Evolutionary conservation across 208 protist genomes (phyloP).

Genomic region (Trypanosoma lewisi): DNA sequence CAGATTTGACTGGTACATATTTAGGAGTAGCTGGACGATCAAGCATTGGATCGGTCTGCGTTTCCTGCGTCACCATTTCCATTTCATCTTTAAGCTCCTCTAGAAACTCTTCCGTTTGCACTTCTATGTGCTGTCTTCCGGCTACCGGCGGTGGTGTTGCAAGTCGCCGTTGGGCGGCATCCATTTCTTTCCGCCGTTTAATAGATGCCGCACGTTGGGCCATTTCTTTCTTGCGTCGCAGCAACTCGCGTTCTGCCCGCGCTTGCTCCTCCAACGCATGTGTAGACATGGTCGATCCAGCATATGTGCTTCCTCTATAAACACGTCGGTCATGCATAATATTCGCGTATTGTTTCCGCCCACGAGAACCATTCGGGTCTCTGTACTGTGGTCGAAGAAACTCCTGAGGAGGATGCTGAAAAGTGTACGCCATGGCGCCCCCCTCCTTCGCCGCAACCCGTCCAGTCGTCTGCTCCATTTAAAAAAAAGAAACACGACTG

Average conservation of each 20-base stretch:
- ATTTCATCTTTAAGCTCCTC: conserved; percentile 94
- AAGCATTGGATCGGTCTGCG: conserved; percentile 95
- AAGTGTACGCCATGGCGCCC: conserved; percentile 82
- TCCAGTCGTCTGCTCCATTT: conserved; percentile 42
- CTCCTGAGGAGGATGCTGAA: conserved; percentile 84
- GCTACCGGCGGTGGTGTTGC: conserved; percentile 87
- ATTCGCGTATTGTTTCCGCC: conserved; percentile 80
- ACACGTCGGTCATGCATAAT: conserved; percentile 96
- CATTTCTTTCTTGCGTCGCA: conserved; percentile 62
- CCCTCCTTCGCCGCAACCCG: conserved; percentile 21
- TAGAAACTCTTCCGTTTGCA: conserved; percentile 97
- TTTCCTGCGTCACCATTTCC: conserved; percentile 80
- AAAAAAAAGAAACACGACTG: background rate
- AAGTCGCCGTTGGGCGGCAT: conserved; percentile 50
- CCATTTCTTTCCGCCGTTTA: conserved; percentile 65
- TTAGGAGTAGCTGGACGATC: conserved; percentile 93
- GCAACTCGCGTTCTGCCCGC: conserved; percentile 55
- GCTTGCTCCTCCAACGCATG: conserved; percentile 67
- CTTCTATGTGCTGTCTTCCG: conserved; percentile 88
- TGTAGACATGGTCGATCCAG: conserved; percentile 80
- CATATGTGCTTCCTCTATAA: conserved; percentile 95
- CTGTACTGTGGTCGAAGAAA: conserved; percentile 83
- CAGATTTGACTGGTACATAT: conserved; percentile 94
- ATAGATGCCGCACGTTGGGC: conserved; percentile 61
- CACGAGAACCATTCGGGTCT: conserved; percentile 38